Percentiles rank a stretch among this genome's conserved stretches.
Evolutionary conservation across 148 eudicot genomes (phyloP).

Genomic region (Rheum nobile): DNA sequence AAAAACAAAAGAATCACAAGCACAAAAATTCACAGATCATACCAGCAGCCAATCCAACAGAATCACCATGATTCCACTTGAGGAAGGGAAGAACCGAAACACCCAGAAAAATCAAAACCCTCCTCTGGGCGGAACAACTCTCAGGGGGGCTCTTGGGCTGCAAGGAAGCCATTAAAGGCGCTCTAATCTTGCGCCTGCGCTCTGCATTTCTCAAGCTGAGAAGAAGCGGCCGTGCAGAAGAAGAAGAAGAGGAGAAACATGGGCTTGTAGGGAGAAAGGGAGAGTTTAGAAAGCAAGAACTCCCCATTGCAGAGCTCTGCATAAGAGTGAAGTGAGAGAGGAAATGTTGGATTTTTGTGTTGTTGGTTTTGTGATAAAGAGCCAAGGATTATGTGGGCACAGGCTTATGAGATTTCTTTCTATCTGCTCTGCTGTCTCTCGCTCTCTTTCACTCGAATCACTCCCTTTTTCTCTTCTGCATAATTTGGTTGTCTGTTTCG

Average conservation of each 20-base stretch:
- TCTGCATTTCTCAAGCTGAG: conserved; percentile 27
- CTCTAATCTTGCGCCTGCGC: conserved; percentile 15
- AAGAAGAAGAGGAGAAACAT: conserved; percentile 16
- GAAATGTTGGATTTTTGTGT: neutral
- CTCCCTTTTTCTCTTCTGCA: neutral
- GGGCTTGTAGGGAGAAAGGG: conserved; percentile 22
- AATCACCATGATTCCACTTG: conserved; percentile 24
- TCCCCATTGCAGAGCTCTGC: conserved; percentile 30
- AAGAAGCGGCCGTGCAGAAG: conserved; percentile 18
- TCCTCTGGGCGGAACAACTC: conserved; percentile 30
- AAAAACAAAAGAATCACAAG: neutral
- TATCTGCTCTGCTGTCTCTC: neutral
- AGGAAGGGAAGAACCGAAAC: conserved; percentile 47
- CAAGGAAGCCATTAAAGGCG: conserved; percentile 28
- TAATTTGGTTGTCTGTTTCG: neutral
- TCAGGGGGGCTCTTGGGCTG: conserved; percentile 15
- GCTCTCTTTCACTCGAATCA: neutral
- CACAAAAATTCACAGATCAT: conserved; percentile 1
- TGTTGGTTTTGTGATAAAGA: neutral
- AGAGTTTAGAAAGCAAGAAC: conserved; percentile 32
- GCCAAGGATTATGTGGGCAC: conserved; percentile 6
- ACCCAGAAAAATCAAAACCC: conserved; percentile 51
- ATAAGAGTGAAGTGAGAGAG: neutral
- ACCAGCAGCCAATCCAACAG: conserved; percentile 35
- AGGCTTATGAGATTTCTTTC: neutral